Conservation (phyloP, 2,329 filamentous ascomycete species). For the Cytospora piceae region DNA sequence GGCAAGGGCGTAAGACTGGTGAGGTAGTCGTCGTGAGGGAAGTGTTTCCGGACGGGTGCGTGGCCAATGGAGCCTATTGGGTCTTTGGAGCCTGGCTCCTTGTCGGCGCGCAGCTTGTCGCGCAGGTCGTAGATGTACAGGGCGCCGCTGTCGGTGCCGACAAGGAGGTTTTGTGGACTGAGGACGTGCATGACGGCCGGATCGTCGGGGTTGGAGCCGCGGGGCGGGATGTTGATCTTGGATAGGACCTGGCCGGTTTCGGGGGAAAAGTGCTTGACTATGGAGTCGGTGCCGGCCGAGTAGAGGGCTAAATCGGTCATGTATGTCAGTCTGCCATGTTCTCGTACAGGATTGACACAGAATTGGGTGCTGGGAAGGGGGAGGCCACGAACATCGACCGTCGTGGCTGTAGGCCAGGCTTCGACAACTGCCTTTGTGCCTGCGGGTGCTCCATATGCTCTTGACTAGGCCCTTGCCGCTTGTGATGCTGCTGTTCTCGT, state of each 20-base stretch:
- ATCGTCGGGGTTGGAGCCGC: conserved; percentile 62
- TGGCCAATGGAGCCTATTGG: conserved; percentile 51
- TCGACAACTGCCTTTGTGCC: conserved; percentile 94
- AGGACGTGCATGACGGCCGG: conserved; percentile 82
- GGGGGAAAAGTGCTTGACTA: conserved; percentile 59
- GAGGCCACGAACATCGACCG: conserved; percentile 60
- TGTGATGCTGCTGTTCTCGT: conserved; percentile 54
- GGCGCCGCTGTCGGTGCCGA: conserved; percentile 88
- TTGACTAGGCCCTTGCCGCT: conserved; percentile 77
- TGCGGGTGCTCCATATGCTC: conserved; percentile 80
- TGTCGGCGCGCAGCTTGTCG: conserved; percentile 42
- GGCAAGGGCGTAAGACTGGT: conserved; percentile 86
- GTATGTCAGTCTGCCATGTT: neutral
- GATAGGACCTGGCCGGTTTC: conserved; percentile 70
- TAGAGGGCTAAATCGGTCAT: conserved; percentile 53
- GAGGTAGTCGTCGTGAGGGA: conserved; percentile 90
- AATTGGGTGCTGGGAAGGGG: neutral
- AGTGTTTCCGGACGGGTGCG: conserved; percentile 77
- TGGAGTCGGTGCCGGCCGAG: conserved; percentile 63
- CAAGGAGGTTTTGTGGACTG: conserved; percentile 83
- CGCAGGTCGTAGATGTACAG: conserved; percentile 88
- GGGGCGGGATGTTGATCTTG: conserved; percentile 76
- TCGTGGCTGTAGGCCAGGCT: conserved; percentile 78
- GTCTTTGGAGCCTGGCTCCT: conserved; percentile 14
- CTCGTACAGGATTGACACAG: neutral